A percentile compares a stretch with the other conserved stretches of the same genome.
Conservation (phyloP, 1,284 basidiomycete genomes). For the Acaromyces ingoldii region DNA sequence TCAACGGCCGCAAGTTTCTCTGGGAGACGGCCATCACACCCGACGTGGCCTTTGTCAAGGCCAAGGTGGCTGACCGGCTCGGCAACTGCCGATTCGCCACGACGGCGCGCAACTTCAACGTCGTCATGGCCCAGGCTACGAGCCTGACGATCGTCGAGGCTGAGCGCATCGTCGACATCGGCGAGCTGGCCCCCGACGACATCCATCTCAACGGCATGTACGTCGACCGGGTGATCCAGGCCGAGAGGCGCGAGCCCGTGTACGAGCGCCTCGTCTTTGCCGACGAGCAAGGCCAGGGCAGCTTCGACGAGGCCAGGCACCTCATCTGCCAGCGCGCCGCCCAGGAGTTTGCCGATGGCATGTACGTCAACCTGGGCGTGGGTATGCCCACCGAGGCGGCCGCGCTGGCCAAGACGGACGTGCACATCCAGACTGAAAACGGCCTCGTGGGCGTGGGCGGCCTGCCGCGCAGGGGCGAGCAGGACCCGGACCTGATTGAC, state of each 20-base stretch:
- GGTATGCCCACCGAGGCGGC: no score
- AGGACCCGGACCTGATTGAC: conserved; percentile 92
- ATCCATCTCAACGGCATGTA: conserved; percentile 66
- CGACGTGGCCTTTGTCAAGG: no score
- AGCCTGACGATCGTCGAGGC: conserved; percentile 89
- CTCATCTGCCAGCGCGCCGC: conserved; percentile 80
- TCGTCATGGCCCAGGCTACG: conserved; percentile 81
- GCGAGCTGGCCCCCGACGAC: conserved; percentile 73
- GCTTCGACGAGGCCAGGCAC: conserved; percentile 59
- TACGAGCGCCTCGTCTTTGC: conserved; percentile 19
- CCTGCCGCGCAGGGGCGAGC: conserved; percentile 76
- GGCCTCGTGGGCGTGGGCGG: conserved; percentile 90
- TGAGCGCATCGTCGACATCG: conserved; percentile 83
- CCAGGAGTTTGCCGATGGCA: conserved; percentile 83
- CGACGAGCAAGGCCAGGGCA: conserved; percentile 57
- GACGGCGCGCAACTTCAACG: conserved; percentile 67
- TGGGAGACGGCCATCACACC: no score
- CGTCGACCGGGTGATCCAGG: conserved; percentile 76
- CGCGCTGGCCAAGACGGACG: conserved; percentile 81
- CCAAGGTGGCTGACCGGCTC: no score
- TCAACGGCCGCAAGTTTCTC: no score
- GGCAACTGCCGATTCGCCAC: no score
- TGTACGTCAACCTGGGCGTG: conserved; percentile 65
- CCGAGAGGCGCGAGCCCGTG: conserved; percentile 54
- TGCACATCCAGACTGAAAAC: conserved; percentile 92